Evolutionary conservation across 805 yeast species (phyloP).

Genomic region (Monosporozyma siamensis): DNA sequence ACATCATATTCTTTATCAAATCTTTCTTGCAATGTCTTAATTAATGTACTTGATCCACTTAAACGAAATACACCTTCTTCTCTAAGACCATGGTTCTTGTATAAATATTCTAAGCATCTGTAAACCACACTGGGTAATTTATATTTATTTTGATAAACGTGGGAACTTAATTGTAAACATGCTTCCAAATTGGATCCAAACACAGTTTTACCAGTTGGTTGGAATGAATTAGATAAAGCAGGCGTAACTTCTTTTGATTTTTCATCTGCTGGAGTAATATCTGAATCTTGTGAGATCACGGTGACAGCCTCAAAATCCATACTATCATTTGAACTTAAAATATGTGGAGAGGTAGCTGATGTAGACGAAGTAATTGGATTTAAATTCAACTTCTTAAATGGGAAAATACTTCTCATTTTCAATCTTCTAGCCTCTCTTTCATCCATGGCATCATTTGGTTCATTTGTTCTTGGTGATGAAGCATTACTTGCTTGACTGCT

Average conservation of each 20-base stretch:
- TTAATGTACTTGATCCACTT: conserved; percentile 78
- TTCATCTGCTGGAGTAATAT: neutral
- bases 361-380: neutral
- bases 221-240: neutral
- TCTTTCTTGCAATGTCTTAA: conserved; percentile 54
- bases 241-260: neutral
- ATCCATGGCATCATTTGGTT: conserved; percentile 10
- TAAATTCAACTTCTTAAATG: conserved; percentile 36
- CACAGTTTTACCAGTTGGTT: conserved; percentile 21
- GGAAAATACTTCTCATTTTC: conserved; percentile 52
- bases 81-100: conserved; percentile 56
- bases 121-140: conserved; percentile 63
- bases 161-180: conserved; percentile 45
- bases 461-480: conserved; percentile 11
- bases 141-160: conserved; percentile 29
- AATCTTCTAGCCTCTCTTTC: conserved; percentile 36
- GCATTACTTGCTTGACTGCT: conserved; percentile 3
- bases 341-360: neutral
- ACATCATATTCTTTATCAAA: conserved; percentile 64
- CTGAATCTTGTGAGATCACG: conserved; percentile 8
- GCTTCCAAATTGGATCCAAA: conserved; percentile 58
- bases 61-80: conserved; percentile 89
- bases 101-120: conserved; percentile 63
- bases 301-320: conserved; percentile 8
- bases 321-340: neutral